phyloP scores from a whole-genome alignment of 2,329 filamentous ascomycete genomes.

The Penicillium verrucosum region DNA sequence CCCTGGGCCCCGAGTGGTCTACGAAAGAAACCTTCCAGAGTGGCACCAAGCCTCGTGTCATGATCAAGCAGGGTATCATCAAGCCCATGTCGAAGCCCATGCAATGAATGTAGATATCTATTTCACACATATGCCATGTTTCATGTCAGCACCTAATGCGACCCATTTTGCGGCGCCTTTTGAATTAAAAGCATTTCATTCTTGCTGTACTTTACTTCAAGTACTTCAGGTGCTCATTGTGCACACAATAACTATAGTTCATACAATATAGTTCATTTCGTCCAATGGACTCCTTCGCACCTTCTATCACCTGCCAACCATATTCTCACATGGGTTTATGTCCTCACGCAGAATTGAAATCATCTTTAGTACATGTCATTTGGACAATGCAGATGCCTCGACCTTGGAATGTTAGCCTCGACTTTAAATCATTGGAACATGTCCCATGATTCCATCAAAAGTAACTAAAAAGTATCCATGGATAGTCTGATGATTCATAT shows the following conservation, averaged over 20 bases:
- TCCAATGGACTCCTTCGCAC: not conserved
- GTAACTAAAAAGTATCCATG: not conserved
- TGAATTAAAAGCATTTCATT: conserved; percentile 2
- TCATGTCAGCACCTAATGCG: not conserved
- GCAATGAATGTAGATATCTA: conserved; percentile 36
- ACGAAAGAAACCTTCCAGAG: conserved; percentile 95
- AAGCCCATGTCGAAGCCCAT: conserved; percentile 78
- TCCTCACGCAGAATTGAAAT: not conserved
- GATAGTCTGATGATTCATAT: not conserved
- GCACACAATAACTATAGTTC: not conserved
- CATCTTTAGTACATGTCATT: not conserved
- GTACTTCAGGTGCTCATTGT: not conserved
- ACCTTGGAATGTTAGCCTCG: conserved; percentile 11
- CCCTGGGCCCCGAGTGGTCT: conserved; percentile 89
- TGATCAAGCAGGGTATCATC: conserved; percentile 89
- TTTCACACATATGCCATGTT: conserved; percentile 1
- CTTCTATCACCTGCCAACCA: not conserved
- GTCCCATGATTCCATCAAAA: not conserved
- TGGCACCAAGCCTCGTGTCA: conserved; percentile 79
- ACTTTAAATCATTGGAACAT: conserved; percentile 3
- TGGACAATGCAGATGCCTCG: not conserved
- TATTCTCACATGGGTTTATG: conserved; percentile 4
- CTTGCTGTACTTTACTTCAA: not conserved
- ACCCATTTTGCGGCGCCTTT: not conserved
- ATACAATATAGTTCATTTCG: not conserved